Evolutionary conservation across 345 rosid species (phyloP).

Genomic region (Kandelia obovata): DNA sequence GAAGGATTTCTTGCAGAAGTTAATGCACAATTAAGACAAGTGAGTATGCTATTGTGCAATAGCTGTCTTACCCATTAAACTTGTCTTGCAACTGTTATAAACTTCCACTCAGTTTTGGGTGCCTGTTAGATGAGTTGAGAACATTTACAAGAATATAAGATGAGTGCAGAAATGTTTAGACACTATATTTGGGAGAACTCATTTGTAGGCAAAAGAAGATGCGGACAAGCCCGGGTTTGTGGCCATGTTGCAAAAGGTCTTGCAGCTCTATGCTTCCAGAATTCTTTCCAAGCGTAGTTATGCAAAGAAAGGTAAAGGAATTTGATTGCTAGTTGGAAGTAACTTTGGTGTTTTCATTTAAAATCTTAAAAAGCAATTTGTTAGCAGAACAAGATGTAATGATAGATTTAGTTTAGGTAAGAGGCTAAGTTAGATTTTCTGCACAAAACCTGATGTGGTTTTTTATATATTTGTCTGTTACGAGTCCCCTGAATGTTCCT

Average conservation of each 20-base stretch:
- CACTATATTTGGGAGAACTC: background rate
- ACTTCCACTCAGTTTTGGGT: background rate
- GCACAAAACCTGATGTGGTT: background rate
- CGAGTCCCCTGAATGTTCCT: background rate
- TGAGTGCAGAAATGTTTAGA: background rate
- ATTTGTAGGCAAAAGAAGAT: slow-evolving; percentile 80
- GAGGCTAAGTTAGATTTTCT: background rate
- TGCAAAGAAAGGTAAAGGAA: slow-evolving; percentile 69
- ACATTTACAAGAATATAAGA: background rate
- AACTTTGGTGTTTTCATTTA: background rate
- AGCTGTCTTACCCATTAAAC: slow-evolving; percentile 1
- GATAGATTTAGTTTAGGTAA: background rate
- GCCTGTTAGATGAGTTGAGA: background rate
- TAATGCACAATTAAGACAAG: slow-evolving; percentile 87
- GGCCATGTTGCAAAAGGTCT: slow-evolving; percentile 90
- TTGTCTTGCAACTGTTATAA: background rate
- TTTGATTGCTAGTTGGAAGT: background rate
- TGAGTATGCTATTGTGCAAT: slow-evolving; percentile 22
- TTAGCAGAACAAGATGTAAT: background rate
- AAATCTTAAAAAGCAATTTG: background rate
- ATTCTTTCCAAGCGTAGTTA: slow-evolving; percentile 85
- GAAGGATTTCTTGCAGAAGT: slow-evolving; percentile 95
- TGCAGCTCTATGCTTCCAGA: slow-evolving; percentile 79
- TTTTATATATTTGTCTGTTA: background rate
- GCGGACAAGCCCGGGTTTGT: slow-evolving; percentile 83